phyloP scores from a whole-genome alignment of 2,329 filamentous ascomycete genomes.

The Fusarium protoensiforme region DNA sequence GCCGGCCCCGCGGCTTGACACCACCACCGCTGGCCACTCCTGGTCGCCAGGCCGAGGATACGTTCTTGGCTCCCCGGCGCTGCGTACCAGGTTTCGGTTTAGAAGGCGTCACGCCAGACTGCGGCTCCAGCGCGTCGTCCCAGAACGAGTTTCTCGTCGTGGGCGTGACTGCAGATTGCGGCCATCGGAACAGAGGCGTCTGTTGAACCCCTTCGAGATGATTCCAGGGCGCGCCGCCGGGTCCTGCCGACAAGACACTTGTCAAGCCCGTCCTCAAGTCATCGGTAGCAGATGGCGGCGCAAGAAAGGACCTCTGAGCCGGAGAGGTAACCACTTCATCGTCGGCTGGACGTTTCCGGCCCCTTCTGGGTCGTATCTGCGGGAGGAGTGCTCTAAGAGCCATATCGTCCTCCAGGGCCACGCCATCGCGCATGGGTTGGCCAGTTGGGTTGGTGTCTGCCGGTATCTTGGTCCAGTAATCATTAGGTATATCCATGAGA shows the following conservation, averaged over 20 bases:
- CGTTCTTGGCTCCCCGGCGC: slow-evolving; percentile 82
- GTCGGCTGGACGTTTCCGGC: slow-evolving; percentile 72
- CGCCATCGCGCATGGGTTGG: slow-evolving; percentile 79
- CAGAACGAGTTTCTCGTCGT: slow-evolving; percentile 64
- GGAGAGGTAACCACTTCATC: slow-evolving; percentile 62
- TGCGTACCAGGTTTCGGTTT: slow-evolving; percentile 58
- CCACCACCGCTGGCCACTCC: slow-evolving; percentile 68
- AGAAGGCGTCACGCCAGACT: slow-evolving; percentile 78
- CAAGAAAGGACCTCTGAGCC: slow-evolving; percentile 71
- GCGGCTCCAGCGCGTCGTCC: slow-evolving; percentile 71
- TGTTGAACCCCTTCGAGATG: slow-evolving; percentile 53
- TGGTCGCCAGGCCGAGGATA: slow-evolving; percentile 90
- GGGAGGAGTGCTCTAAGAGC: slow-evolving; percentile 86
- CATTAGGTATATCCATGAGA: slow-evolving; percentile 79
- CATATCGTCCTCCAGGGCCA: slow-evolving; percentile 87
- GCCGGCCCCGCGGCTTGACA: slow-evolving; percentile 81
- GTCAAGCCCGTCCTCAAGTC: slow-evolving; percentile 48
- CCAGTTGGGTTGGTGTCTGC: slow-evolving; percentile 70
- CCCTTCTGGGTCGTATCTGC: slow-evolving; percentile 74
- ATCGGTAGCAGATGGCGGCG: slow-evolving; percentile 60
- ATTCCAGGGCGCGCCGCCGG: slow-evolving; percentile 50
- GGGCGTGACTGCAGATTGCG: slow-evolving; percentile 82
- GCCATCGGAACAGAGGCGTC: slow-evolving; percentile 76
- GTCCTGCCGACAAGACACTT: slow-evolving; percentile 60
- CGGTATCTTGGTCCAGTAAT: slow-evolving; percentile 84